These are phyloP conservation scores for Ophiostoma quercus DNA, from an alignment of 2,329 filamentous ascomycete genomes.

Conservation along the genomic window DNA sequence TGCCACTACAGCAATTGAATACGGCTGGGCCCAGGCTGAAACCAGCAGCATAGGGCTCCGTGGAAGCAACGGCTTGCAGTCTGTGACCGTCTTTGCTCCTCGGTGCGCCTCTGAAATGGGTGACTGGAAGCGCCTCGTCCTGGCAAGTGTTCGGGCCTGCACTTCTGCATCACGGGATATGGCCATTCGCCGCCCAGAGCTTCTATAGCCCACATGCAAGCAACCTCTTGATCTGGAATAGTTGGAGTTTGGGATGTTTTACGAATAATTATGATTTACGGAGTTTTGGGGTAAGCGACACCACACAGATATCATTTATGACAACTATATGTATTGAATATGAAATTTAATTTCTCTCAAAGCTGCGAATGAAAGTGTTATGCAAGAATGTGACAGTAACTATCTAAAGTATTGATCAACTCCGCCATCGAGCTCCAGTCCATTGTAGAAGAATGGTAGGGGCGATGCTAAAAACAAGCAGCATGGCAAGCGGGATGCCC, in stretches of 20 bases:
- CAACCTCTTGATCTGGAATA: background rate
- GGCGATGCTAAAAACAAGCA: background rate
- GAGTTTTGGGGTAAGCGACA: background rate
- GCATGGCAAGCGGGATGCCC: constrained; percentile 6
- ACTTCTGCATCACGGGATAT: constrained; percentile 16
- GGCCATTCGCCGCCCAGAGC: constrained; percentile 24
- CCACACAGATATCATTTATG: background rate
- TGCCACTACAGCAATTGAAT: constrained; percentile 35
- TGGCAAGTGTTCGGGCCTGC: constrained; percentile 27
- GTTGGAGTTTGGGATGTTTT: background rate
- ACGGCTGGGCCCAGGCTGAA: constrained; percentile 39
- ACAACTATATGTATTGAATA: background rate
- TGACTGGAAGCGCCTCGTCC: constrained; percentile 32
- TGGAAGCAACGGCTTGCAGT: constrained; percentile 32
- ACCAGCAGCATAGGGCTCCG: constrained; percentile 28
- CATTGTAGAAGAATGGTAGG: constrained; percentile 6
- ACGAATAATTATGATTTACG: constrained; percentile 1
- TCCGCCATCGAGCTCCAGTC: background rate
- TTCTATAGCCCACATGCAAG: background rate
- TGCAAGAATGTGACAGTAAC: background rate
- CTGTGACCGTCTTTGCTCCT: constrained; percentile 40
- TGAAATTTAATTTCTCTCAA: background rate
- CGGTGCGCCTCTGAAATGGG: constrained; percentile 36
- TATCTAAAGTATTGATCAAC: background rate
- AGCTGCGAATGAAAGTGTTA: background rate